Base-by-base conservation (phyloP, 371 early-diverging fungal genomes). In the Coemansia sp. region DNA sequence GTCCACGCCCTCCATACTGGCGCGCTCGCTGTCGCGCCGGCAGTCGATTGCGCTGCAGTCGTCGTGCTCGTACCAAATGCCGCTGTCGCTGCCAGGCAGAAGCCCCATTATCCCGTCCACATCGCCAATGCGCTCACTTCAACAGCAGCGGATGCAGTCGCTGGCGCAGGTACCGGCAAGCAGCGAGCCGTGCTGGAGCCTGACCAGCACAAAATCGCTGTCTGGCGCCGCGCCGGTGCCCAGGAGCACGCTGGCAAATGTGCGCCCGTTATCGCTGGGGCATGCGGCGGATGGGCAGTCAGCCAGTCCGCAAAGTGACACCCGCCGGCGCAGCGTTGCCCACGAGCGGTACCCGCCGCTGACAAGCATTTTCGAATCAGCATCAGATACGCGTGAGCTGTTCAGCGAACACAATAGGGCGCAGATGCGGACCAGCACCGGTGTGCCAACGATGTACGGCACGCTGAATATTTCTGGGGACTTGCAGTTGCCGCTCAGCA, bases 341-440 rank as follows among this genome's bases (percentile, higher is more conserved):
- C 56, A 69, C 30, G 74, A 74, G 61, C 74, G 69, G 35, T 74
- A 74, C 31, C 74, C 74, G 65, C 74, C 74, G n/a, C 65, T 74
- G 40, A 61, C 65, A 30, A 69, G 74, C 66, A 74, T 74, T 5
- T 65, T 74, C 16, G 74, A 69, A 58, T 30, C 45, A 40, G 26
- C 45, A 50, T n/a, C 14, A 4, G 34, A 34, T 36, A 56, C 10
- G 11, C 41, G 45, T 14, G 45, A 52, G 42, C 52, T 43, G 10
- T 12, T 49, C 31, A 31, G 36, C 31, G 59, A 50, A 33, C 50
- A 59, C n/a, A 38, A 31, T 31, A 20, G 61, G 26, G 61, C 54
- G 20, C 53, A 43, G n/a, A 20, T 54, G 45, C 40, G 16, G 10
- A 7, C 20, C 20, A 39, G 41, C 55, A 38, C 30, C 31, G 8